phyloP scores from a whole-genome alignment of 2,329 filamentous ascomycete species.

The Penicillium hordei region DNA sequence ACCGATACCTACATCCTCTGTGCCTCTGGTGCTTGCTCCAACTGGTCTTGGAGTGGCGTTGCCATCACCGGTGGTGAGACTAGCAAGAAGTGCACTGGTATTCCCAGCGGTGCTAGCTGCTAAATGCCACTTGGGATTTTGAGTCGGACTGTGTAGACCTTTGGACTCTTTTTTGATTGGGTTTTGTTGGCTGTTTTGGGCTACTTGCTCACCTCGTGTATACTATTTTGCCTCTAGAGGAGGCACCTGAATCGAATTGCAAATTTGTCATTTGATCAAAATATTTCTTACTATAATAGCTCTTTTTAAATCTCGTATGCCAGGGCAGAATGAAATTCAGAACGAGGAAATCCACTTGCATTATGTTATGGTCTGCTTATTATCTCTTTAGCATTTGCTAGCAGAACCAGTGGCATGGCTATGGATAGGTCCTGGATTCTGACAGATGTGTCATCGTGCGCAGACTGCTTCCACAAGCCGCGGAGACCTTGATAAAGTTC shows the following conservation, averaged over 20 bases:
- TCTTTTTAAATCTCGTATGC: background rate
- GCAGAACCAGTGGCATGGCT: background rate
- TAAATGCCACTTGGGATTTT: conserved; percentile 8
- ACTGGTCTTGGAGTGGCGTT: conserved; percentile 56
- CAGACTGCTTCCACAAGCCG: too few species aligned
- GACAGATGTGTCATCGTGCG: too few species aligned
- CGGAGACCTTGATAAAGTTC: too few species aligned
- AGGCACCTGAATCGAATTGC: background rate
- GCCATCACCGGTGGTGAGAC: conserved; percentile 54
- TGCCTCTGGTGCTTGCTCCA: conserved; percentile 51
- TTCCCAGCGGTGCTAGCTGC: conserved; percentile 42
- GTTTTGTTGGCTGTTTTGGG: background rate
- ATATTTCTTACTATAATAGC: too few species aligned
- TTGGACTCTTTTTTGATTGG: background rate
- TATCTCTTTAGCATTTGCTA: background rate
- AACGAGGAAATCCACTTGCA: background rate
- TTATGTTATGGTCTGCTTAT: background rate
- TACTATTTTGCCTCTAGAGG: background rate
- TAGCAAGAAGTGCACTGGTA: conserved; percentile 43
- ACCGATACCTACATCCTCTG: conserved; percentile 56
- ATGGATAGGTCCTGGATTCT: too few species aligned
- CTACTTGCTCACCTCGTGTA: background rate
- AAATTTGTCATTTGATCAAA: background rate
- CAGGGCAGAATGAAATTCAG: background rate
- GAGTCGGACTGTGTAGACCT: background rate